Base-by-base conservation (phyloP, 2,329 filamentous ascomycete species). In the Harringtonia aguacate region DNA sequence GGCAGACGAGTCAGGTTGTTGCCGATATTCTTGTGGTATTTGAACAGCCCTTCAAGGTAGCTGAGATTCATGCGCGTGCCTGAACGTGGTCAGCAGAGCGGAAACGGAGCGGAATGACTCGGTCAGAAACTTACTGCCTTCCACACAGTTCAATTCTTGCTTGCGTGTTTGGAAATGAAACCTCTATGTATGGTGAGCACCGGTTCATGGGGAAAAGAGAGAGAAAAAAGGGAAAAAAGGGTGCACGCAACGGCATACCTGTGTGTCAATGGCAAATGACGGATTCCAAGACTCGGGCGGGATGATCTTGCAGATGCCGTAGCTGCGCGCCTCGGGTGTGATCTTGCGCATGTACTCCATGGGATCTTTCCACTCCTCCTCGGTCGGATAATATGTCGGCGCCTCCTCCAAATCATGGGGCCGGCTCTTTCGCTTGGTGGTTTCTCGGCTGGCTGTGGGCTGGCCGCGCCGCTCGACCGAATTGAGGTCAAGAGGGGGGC, bases 111-210 rank as follows among this genome's bases (percentile, higher is more conserved):
- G 20, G 20, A 29, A 20, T 22, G 8, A 13, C 6, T n/a, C 6
- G 33, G 12, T n/a, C 10, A n/a, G 24, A 4, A 50, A 73, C 79
- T 65, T 77, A 94, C 88, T 92, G 73, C 92, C 92, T 83, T 98
- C 92, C 39, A 97, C 87, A 15, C 89, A 94, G 63, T 98, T 98
- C 49, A 98, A 72, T 63, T 97, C 90, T 62, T 98, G 92, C 61
- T 94, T 88, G 59, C 92, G 79, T 14, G 92, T 98, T 52, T 88
- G 81, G 60, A 98, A 98, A 62, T 98, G 92, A 58, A 98, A 98
- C 64, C 81, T 86, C 89, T 95, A 31, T 24, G 9, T 8, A 10
- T 30, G 41, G 31, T n/a, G 36, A 22, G 8, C 13, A 18, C 4
- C 9, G 34, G 8, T 35, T 12, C 17, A 36, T 36, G n/a, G n/a